Conservation (phyloP, 1,284 basidiomycete genomes). For the Pisolithus thermaeus region DNA sequence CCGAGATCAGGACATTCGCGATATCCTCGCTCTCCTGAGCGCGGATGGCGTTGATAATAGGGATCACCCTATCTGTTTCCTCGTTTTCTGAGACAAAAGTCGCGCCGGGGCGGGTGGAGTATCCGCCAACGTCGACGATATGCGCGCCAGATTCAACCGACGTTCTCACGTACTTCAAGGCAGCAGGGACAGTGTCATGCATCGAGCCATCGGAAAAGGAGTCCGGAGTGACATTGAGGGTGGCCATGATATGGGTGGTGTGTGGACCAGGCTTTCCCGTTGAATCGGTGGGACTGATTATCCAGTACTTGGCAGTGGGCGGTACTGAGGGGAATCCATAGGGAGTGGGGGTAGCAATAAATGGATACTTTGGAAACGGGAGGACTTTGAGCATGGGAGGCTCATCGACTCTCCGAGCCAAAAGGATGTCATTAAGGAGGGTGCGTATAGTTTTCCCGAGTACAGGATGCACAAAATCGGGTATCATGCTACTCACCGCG, state of each 20-base stretch:
- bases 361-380: slow-evolving; percentile 53
- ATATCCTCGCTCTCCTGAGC: slow-evolving; percentile 16
- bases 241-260: slow-evolving; percentile 84
- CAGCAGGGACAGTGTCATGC: slow-evolving; percentile 46
- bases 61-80: slow-evolving; percentile 72
- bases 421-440: slow-evolving; percentile 40
- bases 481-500: slow-evolving; percentile 56
- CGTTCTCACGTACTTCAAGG: slow-evolving; percentile 42
- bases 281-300: slow-evolving; percentile 17
- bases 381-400: slow-evolving; percentile 60
- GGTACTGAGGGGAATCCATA: slow-evolving; percentile 29
- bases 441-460: slow-evolving; percentile 40
- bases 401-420: slow-evolving; percentile 25
- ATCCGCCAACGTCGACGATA: slow-evolving; percentile 92
- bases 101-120: slow-evolving; percentile 84
- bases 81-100: slow-evolving; percentile 64
- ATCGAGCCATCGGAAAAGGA: slow-evolving; percentile 90
- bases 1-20: slow-evolving; percentile 59
- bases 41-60: slow-evolving; percentile 54
- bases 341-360: slow-evolving; percentile 14
- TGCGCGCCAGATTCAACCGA: slow-evolving; percentile 56
- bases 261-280: slow-evolving; percentile 9
- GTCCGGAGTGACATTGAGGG: slow-evolving; percentile 93
- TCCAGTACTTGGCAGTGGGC: slow-evolving; percentile 49
- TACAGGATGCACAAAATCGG: slow-evolving; percentile 61